These are phyloP conservation scores for Harringtonia aguacate DNA, from an alignment of 2,329 filamentous ascomycete genomes.

Conservation along the genomic window DNA sequence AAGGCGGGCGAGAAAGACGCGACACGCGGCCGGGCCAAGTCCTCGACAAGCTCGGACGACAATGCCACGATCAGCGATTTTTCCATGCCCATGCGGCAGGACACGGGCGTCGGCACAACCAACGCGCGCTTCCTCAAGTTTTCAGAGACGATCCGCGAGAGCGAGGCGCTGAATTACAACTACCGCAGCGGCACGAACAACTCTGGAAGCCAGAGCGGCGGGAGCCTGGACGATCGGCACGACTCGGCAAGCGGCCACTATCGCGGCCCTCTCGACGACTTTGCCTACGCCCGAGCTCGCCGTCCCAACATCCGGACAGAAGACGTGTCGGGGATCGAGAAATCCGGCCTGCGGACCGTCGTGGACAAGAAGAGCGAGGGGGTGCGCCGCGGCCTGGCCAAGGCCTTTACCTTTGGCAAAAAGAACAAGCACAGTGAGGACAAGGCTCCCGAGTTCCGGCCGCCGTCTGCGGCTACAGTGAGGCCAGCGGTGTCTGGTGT, in stretches of 20 bases:
- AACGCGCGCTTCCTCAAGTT: constrained; percentile 36
- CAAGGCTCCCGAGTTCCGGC: constrained; percentile 17
- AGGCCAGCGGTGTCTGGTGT: constrained; percentile 16
- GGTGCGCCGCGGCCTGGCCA: constrained; percentile 40
- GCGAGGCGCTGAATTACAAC: constrained; percentile 16
- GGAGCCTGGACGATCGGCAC: constrained; percentile 23
- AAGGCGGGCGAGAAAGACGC: constrained; percentile 22
- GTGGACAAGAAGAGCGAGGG: constrained; percentile 47
- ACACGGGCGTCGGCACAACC: constrained; percentile 30
- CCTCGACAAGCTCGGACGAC: constrained; percentile 26
- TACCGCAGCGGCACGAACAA: constrained; percentile 17
- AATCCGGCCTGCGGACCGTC: constrained; percentile 38
- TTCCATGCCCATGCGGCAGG: constrained; percentile 23
- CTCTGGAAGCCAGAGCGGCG: constrained; percentile 27
- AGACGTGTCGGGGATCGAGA: constrained; percentile 43
- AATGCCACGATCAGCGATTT: constrained; percentile 28
- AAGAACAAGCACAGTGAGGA: constrained; percentile 24
- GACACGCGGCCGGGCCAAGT: constrained; percentile 22
- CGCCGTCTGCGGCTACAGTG: constrained; percentile 27
- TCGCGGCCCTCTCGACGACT: constrained; percentile 27
- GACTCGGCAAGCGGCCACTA: constrained; percentile 14
- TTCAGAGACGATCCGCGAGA: constrained; percentile 26
- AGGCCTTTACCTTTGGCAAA: constrained; percentile 42
- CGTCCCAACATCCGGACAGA: constrained; percentile 34
- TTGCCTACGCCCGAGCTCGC: constrained; percentile 30